Evolutionary conservation across 805 yeast genomes (phyloP).

Genomic region (Cyberlindnera xylosilytica): DNA sequence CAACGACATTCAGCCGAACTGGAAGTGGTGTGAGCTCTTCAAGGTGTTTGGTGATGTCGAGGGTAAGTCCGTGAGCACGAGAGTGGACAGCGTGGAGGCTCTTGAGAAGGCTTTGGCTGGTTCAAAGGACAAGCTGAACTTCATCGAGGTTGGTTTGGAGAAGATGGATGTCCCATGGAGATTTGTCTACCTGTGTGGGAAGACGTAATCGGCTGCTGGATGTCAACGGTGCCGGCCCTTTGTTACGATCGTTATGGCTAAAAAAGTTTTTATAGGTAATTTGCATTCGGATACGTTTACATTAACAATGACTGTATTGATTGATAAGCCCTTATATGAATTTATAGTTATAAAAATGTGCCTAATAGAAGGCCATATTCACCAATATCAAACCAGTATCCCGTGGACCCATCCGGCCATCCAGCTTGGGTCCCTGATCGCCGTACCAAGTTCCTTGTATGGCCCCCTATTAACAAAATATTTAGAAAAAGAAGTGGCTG

Average conservation of each 20-base stretch:
- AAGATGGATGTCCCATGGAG: constrained; percentile 56
- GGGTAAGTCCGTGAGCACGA: constrained; percentile 38
- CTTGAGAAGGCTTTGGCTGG: constrained; percentile 9
- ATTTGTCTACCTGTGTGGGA: constrained; percentile 17
- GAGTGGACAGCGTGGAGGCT: constrained; percentile 35
- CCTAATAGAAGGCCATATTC: too few species aligned
- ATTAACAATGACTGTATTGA: too few species aligned
- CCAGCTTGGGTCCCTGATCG: too few species aligned
- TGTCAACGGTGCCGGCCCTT: neutral
- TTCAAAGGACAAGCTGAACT: constrained; percentile 42
- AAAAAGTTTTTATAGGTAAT: too few species aligned
- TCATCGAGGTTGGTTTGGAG: constrained; percentile 56
- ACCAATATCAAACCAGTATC: too few species aligned
- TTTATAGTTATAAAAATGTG: too few species aligned
- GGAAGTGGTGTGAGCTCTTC: constrained; percentile 49
- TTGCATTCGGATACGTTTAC: too few species aligned
- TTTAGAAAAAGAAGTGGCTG: too few species aligned
- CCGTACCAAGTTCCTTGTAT: too few species aligned
- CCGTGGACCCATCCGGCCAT: too few species aligned
- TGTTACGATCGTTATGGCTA: neutral
- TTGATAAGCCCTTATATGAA: too few species aligned
- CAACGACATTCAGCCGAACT: constrained; percentile 56
- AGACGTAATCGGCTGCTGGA: neutral
- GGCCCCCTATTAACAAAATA: too few species aligned
- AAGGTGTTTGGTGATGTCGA: constrained; percentile 55